Evolutionary conservation across 1,284 basidiomycete species (phyloP).

Genomic region (Microstroma glucosiphilum): DNA sequence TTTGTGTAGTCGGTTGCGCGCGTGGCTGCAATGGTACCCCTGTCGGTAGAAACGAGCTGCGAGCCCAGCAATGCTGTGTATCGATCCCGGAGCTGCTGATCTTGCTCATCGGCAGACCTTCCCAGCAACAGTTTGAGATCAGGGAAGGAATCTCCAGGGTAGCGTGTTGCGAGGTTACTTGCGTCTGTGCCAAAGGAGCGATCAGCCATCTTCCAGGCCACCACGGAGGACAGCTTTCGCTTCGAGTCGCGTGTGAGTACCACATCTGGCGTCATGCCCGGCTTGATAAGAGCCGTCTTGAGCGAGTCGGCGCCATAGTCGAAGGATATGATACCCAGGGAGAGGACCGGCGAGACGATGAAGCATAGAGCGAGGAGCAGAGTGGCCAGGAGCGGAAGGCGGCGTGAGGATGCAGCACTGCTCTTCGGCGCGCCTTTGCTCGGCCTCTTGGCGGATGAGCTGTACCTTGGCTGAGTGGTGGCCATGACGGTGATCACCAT

Average conservation of each 20-base stretch:
- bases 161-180: constrained; percentile 76
- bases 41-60: constrained; percentile 27
- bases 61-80: constrained; percentile 35
- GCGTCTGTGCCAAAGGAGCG: constrained; percentile 82
- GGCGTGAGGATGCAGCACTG: too few relatives aligned
- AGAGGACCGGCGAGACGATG: too few relatives aligned
- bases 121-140: constrained; percentile 83
- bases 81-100: constrained; percentile 13
- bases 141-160: constrained; percentile 79
- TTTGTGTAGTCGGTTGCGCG: constrained; percentile 20
- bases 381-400: too few relatives aligned
- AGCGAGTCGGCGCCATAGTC: constrained; percentile 50
- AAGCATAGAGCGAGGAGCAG: too few relatives aligned
- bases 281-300: constrained; percentile 92
- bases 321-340: constrained; percentile 47
- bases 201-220: constrained; percentile 56
- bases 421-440: too few relatives aligned
- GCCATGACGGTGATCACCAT: too few relatives aligned
- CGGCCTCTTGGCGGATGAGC: too few relatives aligned
- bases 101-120: constrained; percentile 21
- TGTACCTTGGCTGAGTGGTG: too few relatives aligned
- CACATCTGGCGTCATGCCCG: constrained; percentile 91
- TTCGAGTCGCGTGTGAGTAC: constrained; percentile 93
- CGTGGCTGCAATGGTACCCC: constrained; percentile 29
- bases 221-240: constrained; percentile 84